Evolutionary conservation across 1,139 yeast species (phyloP).

Genomic region (Blastobotrys ciferrii): DNA sequence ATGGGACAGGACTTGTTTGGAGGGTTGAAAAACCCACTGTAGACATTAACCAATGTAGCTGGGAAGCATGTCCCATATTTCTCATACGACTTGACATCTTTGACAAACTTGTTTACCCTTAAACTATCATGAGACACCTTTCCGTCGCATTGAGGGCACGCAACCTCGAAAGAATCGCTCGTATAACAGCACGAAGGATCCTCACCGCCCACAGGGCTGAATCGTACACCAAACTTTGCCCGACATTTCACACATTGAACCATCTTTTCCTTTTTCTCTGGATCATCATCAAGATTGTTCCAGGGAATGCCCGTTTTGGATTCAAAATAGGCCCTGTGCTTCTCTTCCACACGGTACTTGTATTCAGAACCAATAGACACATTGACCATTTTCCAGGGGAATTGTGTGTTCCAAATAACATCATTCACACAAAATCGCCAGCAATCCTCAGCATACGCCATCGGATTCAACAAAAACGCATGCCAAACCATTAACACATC

Average conservation of each 20-base stretch:
- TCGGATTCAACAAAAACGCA: slow-evolving; percentile 4
- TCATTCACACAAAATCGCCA: slow-evolving; percentile 30
- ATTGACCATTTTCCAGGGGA: slow-evolving; percentile 34
- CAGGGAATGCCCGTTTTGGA: no score
- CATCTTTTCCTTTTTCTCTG: no score
- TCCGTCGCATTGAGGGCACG: slow-evolving; percentile 10
- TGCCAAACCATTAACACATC: slow-evolving; percentile 6
- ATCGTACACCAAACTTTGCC: not conserved
- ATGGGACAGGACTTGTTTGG: not conserved
- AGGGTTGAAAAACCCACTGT: slow-evolving; percentile 5
- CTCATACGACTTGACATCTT: slow-evolving; percentile 8
- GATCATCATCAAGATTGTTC: slow-evolving; percentile 17
- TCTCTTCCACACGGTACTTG: slow-evolving; percentile 27
- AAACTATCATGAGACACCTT: slow-evolving; percentile 10
- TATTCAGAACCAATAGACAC: slow-evolving; percentile 33
- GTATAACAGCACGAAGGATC: no score
- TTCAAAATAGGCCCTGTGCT: slow-evolving; percentile 6
- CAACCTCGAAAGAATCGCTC: slow-evolving; percentile 4
- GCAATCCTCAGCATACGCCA: slow-evolving; percentile 36
- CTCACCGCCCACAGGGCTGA: no score
- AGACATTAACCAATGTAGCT: slow-evolving; percentile 14
- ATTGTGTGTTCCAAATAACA: slow-evolving; percentile 32
- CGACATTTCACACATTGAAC: slow-evolving; percentile 11
- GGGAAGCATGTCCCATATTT: slow-evolving; percentile 17
- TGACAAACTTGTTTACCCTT: slow-evolving; percentile 16